phyloP scores from a whole-genome alignment of 495 filamentous ascomycete species.

The Hypoxylon rickii region DNA sequence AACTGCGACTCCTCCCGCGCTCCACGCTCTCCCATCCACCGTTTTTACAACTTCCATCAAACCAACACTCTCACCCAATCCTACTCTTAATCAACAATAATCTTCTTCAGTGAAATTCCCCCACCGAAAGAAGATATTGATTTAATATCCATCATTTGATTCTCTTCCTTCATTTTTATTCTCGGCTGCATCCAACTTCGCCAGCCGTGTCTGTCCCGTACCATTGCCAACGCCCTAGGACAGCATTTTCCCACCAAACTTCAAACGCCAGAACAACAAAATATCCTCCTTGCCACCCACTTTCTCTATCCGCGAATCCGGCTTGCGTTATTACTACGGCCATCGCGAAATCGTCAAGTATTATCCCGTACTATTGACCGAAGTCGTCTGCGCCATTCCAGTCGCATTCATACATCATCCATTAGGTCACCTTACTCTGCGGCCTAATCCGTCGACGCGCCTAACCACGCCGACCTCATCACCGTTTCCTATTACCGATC shows the following conservation, averaged over 20 bases:
- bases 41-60: not conserved
- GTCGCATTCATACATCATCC: conserved; percentile 10
- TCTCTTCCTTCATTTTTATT: conserved; percentile 23
- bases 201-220: conserved; percentile 37
- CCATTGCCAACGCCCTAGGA: conserved; percentile 8
- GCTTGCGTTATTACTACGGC: not conserved
- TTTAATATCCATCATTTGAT: no score
- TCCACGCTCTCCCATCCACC: conserved; percentile 8
- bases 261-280: conserved; percentile 3
- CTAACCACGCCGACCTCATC: conserved; percentile 12
- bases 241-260: conserved; percentile 7
- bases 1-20: conserved; percentile 28
- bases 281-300: conserved; percentile 7
- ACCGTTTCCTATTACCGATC: conserved; percentile 19
- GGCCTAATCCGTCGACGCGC: conserved; percentile 28
- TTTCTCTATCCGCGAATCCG: not conserved
- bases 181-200: conserved; percentile 52
- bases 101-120: conserved; percentile 22
- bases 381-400: conserved; percentile 7
- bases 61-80: conserved; percentile 18
- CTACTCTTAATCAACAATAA: conserved; percentile 17
- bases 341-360: conserved; percentile 6
- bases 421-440: conserved; percentile 9
- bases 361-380: conserved; percentile 1
- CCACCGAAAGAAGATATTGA: conserved; percentile 13